Conservation (phyloP, 495 filamentous ascomycete genomes). For the Astrothelium macrocarpum region DNA sequence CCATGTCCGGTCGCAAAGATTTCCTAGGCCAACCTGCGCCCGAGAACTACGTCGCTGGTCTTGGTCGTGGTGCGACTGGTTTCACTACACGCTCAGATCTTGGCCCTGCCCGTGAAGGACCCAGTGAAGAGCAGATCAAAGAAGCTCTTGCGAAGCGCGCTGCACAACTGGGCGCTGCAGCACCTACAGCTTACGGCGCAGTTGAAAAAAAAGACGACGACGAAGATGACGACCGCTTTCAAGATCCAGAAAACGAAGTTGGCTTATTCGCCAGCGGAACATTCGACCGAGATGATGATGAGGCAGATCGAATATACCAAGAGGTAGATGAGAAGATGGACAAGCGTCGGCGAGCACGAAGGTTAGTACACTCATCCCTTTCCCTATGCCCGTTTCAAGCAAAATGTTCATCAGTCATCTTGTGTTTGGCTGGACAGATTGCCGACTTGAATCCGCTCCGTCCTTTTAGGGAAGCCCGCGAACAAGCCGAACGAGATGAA, state of each 20-base stretch:
- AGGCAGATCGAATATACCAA: constrained; percentile 90
- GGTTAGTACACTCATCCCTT: constrained; percentile 55
- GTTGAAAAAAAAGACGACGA: constrained; percentile 66
- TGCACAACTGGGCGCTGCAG: constrained; percentile 69
- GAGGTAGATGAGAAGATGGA: constrained; percentile 97
- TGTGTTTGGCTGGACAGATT: constrained; percentile 60
- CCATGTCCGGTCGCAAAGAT: constrained; percentile 68
- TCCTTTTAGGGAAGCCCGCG: constrained; percentile 85
- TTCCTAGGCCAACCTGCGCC: constrained; percentile 86
- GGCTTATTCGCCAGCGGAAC: constrained; percentile 89
- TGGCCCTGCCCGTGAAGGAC: constrained; percentile 90
- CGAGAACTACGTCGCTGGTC: constrained; percentile 96
- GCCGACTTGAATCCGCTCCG: constrained; percentile 61
- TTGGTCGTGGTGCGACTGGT: constrained; percentile 93
- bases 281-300: constrained; percentile 93
- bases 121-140: constrained; percentile 96
- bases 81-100: constrained; percentile 97
- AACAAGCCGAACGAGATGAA: constrained; percentile 80
- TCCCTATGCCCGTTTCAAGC: constrained; percentile 16
- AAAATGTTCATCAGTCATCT: constrained; percentile 25
- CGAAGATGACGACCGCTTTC: constrained; percentile 70
- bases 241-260: constrained; percentile 95
- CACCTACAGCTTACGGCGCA: constrained; percentile 68
- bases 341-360: constrained; percentile 69
- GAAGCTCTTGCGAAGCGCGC: constrained; percentile 89